Conservation (phyloP, 805 yeast genomes). For the Kluyveromyces lactis region DNA sequence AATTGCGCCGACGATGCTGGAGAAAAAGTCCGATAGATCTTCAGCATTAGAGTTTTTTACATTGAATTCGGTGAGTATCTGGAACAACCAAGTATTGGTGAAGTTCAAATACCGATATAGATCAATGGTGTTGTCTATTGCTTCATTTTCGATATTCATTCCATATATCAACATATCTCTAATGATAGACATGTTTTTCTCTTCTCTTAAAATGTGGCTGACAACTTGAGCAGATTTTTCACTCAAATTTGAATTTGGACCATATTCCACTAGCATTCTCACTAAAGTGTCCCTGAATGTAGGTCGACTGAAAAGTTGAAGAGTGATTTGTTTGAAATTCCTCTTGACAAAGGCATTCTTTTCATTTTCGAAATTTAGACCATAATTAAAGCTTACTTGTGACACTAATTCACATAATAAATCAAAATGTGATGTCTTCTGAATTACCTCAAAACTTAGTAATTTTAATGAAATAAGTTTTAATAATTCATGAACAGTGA, state of each 20-base stretch:
- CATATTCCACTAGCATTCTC: slow-evolving; percentile 14
- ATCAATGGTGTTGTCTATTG: slow-evolving; percentile 8
- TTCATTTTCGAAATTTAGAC: slow-evolving; percentile 16
- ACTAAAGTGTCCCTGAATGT: slow-evolving; percentile 7
- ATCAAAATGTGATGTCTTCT: slow-evolving; percentile 16
- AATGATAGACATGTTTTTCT: slow-evolving; percentile 2
- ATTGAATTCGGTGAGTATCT: slow-evolving; percentile 14
- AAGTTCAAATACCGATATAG: slow-evolving; percentile 19
- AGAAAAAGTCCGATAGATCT: slow-evolving; percentile 13
- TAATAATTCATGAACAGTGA: slow-evolving; percentile 15
- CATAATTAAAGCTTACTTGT: slow-evolving; percentile 4
- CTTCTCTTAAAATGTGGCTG: slow-evolving; percentile 10
- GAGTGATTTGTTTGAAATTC: slow-evolving; percentile 11
- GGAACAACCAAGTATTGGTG: slow-evolving; percentile 26
- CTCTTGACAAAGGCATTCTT: slow-evolving; percentile 16
- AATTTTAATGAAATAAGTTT: slow-evolving; percentile 20
- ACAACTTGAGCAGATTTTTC: slow-evolving; percentile 11
- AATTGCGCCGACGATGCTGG: slow-evolving; percentile 15
- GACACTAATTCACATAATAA: slow-evolving; percentile 12
- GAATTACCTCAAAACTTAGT: slow-evolving; percentile 22
- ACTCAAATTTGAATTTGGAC: slow-evolving; percentile 13
- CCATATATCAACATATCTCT: slow-evolving; percentile 12
- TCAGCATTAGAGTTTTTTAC: not conserved
- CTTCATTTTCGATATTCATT: slow-evolving; percentile 6
- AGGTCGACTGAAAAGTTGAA: slow-evolving; percentile 1